Base-by-base conservation (phyloP, 306 rosid species). In the Cajanus cajan region DNA sequence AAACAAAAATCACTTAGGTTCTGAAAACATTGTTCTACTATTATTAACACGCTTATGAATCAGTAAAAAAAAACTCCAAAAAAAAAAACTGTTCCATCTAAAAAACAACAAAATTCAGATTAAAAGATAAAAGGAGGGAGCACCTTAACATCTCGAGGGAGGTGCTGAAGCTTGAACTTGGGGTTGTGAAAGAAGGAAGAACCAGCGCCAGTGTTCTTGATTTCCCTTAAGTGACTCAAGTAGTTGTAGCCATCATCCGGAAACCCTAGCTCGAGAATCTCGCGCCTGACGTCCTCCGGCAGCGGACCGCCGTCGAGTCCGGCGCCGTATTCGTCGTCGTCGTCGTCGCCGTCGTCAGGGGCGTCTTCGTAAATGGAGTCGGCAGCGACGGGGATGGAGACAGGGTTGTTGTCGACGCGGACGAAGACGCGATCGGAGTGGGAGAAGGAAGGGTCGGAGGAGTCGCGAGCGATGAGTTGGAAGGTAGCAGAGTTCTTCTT, bases 181-280 rank as follows among this genome's bases (percentile, higher is more conserved):
- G 98, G 88, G 52, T 91, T 95, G 8, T 87, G 66, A 82, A 86
- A 91, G 76, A 84, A 92, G 0, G 86, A 71, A 1, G 98, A 85
- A 52, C 97, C 97, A n/a, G 89, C 97, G 10, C 98, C 98, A 18
- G 88, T 34, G 45, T 90, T 91, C 84, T 82, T 90, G 45, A 93
- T 95, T 61, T 95, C 95, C 76, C 96, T 76, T 88, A 95, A 39
- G 68, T 93, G 99, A 21, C 5, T 67, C 77, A 95, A 82, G 85
- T 95, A 95, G 81, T 95, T 93, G 68, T 93, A 95, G 51, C 99
- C 97, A 61, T 95, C 99, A 41, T 93, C 97, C 0, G 99, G 99
- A 82, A 90, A 90, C 57, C 99, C 98, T 14, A 95, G 87, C 41
- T 86, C 98, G 68, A 95, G 75, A 86, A 93, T 91, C 84, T 95